These are phyloP conservation scores for Neckera pumila DNA, from an alignment of 225 moss, liverwort and hornwort genomes.

Conservation along the genomic window DNA sequence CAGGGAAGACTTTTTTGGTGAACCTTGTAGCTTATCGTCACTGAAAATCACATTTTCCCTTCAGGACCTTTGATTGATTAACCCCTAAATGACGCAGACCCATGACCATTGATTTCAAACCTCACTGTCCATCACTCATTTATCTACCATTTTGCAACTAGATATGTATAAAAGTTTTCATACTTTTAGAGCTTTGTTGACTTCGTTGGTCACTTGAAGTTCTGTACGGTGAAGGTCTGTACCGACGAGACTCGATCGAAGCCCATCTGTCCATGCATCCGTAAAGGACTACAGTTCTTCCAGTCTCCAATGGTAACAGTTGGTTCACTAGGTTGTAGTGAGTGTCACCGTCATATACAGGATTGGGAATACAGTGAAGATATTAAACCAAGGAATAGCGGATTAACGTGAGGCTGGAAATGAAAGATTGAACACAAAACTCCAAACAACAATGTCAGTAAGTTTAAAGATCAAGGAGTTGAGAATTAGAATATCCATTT, in stretches of 20 bases:
- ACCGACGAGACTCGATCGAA: too few species aligned
- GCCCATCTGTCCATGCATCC: not conserved
- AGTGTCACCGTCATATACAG: not conserved
- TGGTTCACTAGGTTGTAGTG: not conserved
- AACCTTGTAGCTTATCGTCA: too few species aligned
- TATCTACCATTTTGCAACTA: too few species aligned
- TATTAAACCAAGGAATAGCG: too few species aligned
- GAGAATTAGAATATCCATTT: not conserved
- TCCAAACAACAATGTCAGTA: not conserved
- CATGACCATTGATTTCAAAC: not conserved
- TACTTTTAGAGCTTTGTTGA: not conserved
- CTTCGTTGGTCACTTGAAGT: not conserved
- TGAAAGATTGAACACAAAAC: not conserved
- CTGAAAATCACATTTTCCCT: not conserved
- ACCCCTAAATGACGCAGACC: too few species aligned
- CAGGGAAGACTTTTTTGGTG: too few species aligned
- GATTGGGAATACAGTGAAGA: not conserved
- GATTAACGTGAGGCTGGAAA: not conserved
- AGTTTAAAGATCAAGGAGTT: not conserved
- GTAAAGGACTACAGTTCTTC: not conserved
- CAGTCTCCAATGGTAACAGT: not conserved
- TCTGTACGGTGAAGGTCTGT: not conserved
- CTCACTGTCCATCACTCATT: too few species aligned
- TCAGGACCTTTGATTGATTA: too few species aligned
- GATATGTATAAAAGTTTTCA: not conserved